These are phyloP conservation scores for Stephanodiscus triporus DNA, from an alignment of 108 stramenopile species.

Conservation along the genomic window DNA sequence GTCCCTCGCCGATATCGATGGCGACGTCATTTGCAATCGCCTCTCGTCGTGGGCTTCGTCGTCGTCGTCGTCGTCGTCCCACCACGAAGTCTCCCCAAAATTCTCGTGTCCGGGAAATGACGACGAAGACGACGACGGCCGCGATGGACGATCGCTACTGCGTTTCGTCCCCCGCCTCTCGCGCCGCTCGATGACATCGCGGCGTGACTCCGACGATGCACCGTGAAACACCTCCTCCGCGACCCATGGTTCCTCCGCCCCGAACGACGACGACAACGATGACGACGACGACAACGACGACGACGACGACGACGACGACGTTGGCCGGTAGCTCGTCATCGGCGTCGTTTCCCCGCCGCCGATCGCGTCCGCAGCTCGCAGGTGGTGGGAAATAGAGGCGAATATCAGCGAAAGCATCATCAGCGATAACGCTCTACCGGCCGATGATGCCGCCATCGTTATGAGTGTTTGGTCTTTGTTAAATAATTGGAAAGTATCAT, in stretches of 20 bases:
- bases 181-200: neutral
- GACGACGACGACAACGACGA: constrained; percentile 13
- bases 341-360: neutral
- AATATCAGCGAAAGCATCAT: neutral
- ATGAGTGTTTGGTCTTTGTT: no score
- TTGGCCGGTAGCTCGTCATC: neutral
- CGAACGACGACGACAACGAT: constrained; percentile 5
- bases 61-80: constrained; percentile 39
- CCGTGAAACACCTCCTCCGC: constrained; percentile 42
- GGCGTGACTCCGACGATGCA: constrained; percentile 10
- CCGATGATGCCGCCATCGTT: neutral
- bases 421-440: neutral
- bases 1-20: neutral
- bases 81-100: constrained; percentile 11
- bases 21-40: neutral
- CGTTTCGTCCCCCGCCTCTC: neutral
- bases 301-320: constrained; percentile 9
- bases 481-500: no score
- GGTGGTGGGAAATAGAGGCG: neutral
- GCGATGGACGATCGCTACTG: neutral
- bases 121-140: neutral
- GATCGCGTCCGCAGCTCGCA: neutral
- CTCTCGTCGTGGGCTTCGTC: constrained; percentile 2
- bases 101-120: constrained; percentile 15
- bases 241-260: constrained; percentile 36